These are phyloP conservation scores for Noccaea bulbosa DNA, from an alignment of 345 rosid genomes.

Conservation along the genomic window DNA sequence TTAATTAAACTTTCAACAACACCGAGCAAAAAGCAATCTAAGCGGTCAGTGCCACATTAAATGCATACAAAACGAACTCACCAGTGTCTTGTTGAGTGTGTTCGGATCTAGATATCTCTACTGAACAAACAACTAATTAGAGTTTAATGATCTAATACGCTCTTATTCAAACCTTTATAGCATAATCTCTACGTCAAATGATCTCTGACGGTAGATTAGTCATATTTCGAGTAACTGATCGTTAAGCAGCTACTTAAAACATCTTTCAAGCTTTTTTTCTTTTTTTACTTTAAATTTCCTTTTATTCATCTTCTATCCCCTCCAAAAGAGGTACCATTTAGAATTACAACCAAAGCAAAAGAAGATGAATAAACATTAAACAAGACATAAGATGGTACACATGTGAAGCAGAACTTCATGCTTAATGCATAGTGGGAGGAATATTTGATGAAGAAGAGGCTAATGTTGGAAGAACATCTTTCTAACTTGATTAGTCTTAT, in stretches of 20 bases:
- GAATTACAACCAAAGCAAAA: too few species aligned
- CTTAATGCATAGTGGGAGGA: too few species aligned
- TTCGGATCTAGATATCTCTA: background rate
- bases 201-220: background rate
- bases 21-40: background rate
- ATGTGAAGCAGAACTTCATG: too few species aligned
- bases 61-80: too few species aligned
- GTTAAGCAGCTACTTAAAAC: background rate
- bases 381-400: too few species aligned
- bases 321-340: too few species aligned
- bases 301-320: too few species aligned
- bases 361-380: too few species aligned
- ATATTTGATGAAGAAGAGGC: too few species aligned
- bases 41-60: conserved; percentile 2
- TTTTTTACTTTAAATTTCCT: too few species aligned
- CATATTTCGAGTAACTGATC: background rate
- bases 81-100: too few species aligned
- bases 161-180: background rate
- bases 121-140: background rate
- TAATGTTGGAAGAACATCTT: background rate
- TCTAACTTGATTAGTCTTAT: background rate
- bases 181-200: too few species aligned
- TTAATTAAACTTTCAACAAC: background rate
- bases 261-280: background rate
- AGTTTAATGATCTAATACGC: background rate